Evolutionary conservation across 2,329 filamentous ascomycete species (phyloP), one percentile per base, ranked within the genome.

Genomic region (Hymenoscyphus linearis): DNA sequence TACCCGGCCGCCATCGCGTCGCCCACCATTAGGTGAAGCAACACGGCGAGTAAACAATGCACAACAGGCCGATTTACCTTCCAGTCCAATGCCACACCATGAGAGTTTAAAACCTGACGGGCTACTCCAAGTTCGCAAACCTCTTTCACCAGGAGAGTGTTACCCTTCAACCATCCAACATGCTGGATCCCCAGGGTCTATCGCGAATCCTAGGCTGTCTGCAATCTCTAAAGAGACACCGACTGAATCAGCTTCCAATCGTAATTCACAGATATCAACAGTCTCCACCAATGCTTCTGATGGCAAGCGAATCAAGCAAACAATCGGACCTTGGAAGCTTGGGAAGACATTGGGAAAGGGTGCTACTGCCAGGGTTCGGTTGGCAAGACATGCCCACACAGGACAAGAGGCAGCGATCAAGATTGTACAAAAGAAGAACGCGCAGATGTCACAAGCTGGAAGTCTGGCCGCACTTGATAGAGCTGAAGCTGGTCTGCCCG

Each of bases 241-340:
- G 3, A 58, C 66, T 4, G 69, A 74, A 44, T 50, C 44, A 1
- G 22, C 18, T 18, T 70, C 73, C 1, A 75, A 75, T 22, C 74
- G 76, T 34, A 71, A 71, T 40, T 79, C 77, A 0, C 74, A 76
- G 55, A 70, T 75, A 56, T 77, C 75, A 10, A 73, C 72, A 44
- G 67, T 68, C 31, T 77, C 76, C 2, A 74, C 72, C 2, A 74
- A 67, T 68, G 70, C 64, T 26, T 73, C 68, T 34, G 73, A 69
- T 64, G 63, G 67, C 25, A 70, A 68, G 59, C 62, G 64, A 12
- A 62, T 72, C 65, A 88, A 88, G 76, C 90, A 88, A 12, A 88
- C 91, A 69, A 90, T 99, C 69, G 95, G 95, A 0, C 93, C 93
- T 66, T 99, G 95, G 95, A 87, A 93, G 67, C 78, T 99, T 3